Conservation (phyloP, 1,139 yeast species). For the Debaryomyces psychrophilus region DNA sequence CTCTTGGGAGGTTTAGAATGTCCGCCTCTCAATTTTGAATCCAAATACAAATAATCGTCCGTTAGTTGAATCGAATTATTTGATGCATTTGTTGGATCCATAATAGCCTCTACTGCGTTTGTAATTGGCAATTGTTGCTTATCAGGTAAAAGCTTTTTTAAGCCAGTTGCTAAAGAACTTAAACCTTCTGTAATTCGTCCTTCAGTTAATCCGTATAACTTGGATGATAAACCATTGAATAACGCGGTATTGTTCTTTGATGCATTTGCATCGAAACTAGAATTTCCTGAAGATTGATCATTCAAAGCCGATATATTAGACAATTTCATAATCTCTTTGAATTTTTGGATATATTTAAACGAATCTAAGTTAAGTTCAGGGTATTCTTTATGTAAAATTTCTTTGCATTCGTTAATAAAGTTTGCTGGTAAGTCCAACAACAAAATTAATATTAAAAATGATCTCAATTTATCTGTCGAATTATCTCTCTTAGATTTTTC, state of each 20-base stretch:
- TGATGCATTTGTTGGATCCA: constrained; percentile 76
- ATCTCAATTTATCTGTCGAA: constrained; percentile 79
- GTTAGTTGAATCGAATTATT: constrained; percentile 67
- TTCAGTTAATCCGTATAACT: constrained; percentile 81
- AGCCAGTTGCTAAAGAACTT: constrained; percentile 84
- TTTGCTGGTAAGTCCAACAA: constrained; percentile 58
- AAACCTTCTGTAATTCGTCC: constrained; percentile 78
- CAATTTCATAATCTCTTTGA: constrained; percentile 77
- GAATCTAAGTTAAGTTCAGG: constrained; percentile 66
- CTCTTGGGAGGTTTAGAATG: constrained; percentile 88
- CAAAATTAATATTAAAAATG: constrained; percentile 73
- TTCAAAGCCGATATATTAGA: constrained; percentile 44
- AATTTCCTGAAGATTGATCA: constrained; percentile 15
- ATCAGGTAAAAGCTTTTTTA: constrained; percentile 85
- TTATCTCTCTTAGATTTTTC: constrained; percentile 57
- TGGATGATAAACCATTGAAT: constrained; percentile 75
- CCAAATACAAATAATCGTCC: constrained; percentile 88
- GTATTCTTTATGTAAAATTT: constrained; percentile 54
- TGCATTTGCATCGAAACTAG: constrained; percentile 20
- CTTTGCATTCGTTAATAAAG: constrained; percentile 69
- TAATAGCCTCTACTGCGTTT: constrained; percentile 83
- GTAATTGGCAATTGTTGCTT: constrained; percentile 88
- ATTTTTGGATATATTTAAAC: constrained; percentile 71
- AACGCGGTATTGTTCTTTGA: constrained; percentile 58
- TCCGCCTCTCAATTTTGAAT: constrained; percentile 89